These are phyloP conservation scores for Talaromyces rugulosus DNA, from an alignment of 2,329 filamentous ascomycete species.

Conservation along the genomic window DNA sequence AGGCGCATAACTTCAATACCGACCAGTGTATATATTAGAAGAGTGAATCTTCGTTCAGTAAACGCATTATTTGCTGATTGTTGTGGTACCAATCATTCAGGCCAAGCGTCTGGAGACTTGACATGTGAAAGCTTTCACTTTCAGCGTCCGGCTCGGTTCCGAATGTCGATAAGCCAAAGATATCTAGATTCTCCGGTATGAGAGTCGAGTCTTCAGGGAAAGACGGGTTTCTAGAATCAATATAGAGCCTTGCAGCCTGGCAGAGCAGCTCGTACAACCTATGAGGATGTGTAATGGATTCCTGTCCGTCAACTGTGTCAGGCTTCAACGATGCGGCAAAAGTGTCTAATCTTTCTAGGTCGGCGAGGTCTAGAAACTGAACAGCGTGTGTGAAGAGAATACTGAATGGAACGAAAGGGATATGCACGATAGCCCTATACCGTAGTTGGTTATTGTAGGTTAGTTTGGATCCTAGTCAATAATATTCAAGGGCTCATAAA, in stretches of 20 bases:
- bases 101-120: neutral
- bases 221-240: neutral
- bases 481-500: neutral
- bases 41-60: slow-evolving; percentile 1
- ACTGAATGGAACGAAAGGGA: slow-evolving; percentile 7
- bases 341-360: slow-evolving; percentile 1
- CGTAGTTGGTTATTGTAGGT: neutral
- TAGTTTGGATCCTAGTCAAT: neutral
- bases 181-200: neutral
- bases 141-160: neutral
- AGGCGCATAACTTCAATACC: neutral
- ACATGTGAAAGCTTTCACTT: neutral
- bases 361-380: slow-evolving; percentile 1
- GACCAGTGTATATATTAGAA: neutral
- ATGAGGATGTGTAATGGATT: slow-evolving; percentile 4
- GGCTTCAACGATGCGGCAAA: slow-evolving; percentile 1
- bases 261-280: slow-evolving; percentile 6
- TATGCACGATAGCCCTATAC: slow-evolving; percentile 5
- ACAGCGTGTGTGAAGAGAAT: slow-evolving; percentile 8
- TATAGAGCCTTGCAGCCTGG: slow-evolving; percentile 6
- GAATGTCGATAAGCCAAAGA: neutral
- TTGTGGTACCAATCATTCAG: slow-evolving; percentile 4
- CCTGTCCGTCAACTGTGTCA: neutral
- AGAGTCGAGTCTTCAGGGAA: neutral
- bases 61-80: slow-evolving; percentile 4